A percentile compares a stretch with the other conserved stretches of the same genome.
Evolutionary conservation across 441 rosid species (phyloP).

Genomic region (Bocquillonia castaneifolia): DNA sequence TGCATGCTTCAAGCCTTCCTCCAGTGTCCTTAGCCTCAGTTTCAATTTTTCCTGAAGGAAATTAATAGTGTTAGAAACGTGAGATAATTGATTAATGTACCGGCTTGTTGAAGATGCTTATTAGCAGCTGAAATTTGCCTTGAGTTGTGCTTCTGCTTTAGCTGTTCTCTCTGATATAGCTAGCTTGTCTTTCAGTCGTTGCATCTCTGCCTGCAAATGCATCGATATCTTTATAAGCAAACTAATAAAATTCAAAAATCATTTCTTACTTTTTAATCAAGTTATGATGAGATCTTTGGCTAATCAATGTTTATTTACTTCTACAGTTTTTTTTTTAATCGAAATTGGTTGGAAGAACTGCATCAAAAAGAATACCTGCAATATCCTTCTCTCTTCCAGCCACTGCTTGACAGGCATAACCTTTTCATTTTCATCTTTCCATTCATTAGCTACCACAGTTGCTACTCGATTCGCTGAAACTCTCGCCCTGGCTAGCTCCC

Average conservation of each 20-base stretch:
- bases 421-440: slow-evolving; percentile 90
- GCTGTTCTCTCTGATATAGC: slow-evolving; percentile 74
- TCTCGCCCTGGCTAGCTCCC: slow-evolving; percentile 82
- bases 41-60: slow-evolving; percentile 65
- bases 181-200: slow-evolving; percentile 68
- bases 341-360: neutral
- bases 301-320: no score
- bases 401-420: slow-evolving; percentile 92
- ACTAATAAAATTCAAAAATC: neutral
- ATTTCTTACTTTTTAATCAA: neutral
- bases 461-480: slow-evolving; percentile 81
- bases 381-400: slow-evolving; percentile 78
- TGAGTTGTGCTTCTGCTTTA: slow-evolving; percentile 81
- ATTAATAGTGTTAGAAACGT: slow-evolving; percentile 8
- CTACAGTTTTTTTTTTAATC: no score
- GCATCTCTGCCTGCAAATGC: slow-evolving; percentile 72
- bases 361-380: slow-evolving; percentile 49
- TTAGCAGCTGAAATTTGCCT: slow-evolving; percentile 57
- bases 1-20: slow-evolving; percentile 54
- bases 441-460: slow-evolving; percentile 75
- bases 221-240: slow-evolving; percentile 1
- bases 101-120: no score
- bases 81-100: neutral
- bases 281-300: neutral
- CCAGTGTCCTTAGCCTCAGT: slow-evolving; percentile 68